A percentile compares a stretch with the other conserved stretches of the same genome.
Conservation (phyloP, 2,329 filamentous ascomycete genomes). For the Meredithiella fracta region DNA sequence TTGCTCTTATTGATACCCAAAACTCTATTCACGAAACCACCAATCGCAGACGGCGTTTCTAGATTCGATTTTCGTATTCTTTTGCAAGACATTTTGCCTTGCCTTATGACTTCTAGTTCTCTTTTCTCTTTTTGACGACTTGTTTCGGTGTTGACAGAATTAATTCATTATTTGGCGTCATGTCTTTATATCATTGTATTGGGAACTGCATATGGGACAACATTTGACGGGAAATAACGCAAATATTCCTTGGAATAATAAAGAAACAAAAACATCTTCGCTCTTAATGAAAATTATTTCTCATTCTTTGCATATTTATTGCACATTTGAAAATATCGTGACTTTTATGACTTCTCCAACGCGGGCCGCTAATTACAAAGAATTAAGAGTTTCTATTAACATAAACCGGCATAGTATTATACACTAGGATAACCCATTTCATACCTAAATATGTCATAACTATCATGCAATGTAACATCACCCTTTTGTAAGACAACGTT, state of each 20-base stretch:
- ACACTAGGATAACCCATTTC: too few species aligned
- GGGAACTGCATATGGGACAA: background rate
- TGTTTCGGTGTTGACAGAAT: background rate
- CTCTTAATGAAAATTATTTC: background rate
- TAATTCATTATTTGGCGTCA: background rate
- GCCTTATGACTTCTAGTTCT: background rate
- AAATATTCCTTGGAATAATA: background rate
- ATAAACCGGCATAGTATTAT: background rate
- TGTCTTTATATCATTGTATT: background rate
- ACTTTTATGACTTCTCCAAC: too few species aligned
- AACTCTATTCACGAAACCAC: background rate
- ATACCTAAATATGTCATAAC: background rate
- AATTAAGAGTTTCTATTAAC: too few species aligned
- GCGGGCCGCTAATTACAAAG: too few species aligned
- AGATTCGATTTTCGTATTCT: background rate
- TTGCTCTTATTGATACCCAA: background rate
- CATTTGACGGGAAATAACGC: background rate
- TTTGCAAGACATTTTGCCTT: background rate
- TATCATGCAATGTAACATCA: background rate
- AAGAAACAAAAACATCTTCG: background rate
- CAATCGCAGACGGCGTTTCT: background rate
- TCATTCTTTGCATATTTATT: background rate
- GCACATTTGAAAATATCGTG: background rate
- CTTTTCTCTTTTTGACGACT: slow-evolving; percentile 11
- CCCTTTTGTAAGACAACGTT: background rate